Conservation (phyloP, 495 filamentous ascomycete genomes). For the Aspergillus carlsbadensis region DNA sequence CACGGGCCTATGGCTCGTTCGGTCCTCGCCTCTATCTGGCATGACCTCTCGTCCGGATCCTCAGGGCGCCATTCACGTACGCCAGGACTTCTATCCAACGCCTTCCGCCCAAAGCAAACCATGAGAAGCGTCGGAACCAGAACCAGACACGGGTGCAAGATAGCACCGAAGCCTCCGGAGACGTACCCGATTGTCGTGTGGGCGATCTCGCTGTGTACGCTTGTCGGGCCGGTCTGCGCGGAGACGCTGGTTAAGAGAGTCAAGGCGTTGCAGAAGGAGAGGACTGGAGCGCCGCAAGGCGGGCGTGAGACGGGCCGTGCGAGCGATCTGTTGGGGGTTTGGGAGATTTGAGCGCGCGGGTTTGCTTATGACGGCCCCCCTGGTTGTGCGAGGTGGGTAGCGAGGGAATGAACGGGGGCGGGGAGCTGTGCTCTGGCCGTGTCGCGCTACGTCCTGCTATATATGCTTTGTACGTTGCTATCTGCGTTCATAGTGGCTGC, state of each 20-base stretch:
- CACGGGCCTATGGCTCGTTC: conserved; percentile 65
- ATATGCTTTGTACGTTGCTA: no score
- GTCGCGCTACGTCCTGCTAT: no score
- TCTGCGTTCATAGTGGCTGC: no score
- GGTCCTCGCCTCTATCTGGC: conserved; percentile 27
- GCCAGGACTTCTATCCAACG: conserved; percentile 11
- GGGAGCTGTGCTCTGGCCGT: no score
- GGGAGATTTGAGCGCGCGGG: conserved; percentile 28
- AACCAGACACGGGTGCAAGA: not conserved
- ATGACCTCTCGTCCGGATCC: not conserved
- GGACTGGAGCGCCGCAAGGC: conserved; percentile 23
- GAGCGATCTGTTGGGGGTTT: conserved; percentile 35
- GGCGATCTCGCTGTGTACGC: conserved; percentile 74
- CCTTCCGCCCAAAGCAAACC: not conserved
- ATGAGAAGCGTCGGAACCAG: not conserved
- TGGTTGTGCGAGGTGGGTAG: no score
- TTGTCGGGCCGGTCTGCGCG: conserved; percentile 68
- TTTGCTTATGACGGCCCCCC: no score
- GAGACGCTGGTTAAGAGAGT: conserved; percentile 58
- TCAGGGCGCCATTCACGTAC: conserved; percentile 10
- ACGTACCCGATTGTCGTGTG: conserved; percentile 68
- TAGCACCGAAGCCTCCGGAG: conserved; percentile 22
- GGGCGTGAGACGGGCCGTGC: no score
- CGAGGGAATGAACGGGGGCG: no score
- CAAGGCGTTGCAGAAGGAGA: conserved; percentile 32